Percentiles rank a stretch among this genome's conserved stretches.
These are phyloP conservation scores for Rubia tinctorum DNA, from an alignment of 305 asterid species.

Conservation along the genomic window DNA sequence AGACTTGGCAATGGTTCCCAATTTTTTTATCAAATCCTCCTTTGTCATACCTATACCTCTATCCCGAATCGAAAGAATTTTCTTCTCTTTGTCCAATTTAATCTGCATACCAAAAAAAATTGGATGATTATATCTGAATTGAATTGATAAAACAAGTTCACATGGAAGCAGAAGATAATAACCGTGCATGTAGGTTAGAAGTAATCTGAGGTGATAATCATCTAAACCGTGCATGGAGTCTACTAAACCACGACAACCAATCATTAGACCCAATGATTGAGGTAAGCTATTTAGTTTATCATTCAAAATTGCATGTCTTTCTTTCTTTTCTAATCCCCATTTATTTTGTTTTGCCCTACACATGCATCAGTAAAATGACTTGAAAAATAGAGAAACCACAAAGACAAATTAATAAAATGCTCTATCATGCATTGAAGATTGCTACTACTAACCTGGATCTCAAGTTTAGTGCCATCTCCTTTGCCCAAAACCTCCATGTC, in stretches of 20 bases:
- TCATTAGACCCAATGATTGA: neutral
- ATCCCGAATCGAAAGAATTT: constrained; percentile 78
- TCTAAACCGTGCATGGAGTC: neutral
- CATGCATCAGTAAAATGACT: too few species aligned
- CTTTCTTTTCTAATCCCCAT: too few species aligned
- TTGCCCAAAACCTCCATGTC: constrained; percentile 91
- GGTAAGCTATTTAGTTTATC: neutral
- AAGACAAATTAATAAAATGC: neutral
- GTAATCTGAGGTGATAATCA: neutral
- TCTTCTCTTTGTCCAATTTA: constrained; percentile 86
- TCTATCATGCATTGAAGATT: neutral
- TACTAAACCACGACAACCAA: neutral
- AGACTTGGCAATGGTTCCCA: constrained; percentile 61
- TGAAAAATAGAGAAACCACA: neutral
- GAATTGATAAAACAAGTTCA: neutral
- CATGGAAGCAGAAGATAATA: neutral
- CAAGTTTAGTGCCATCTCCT: constrained; percentile 84
- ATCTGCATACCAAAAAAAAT: constrained; percentile 42
- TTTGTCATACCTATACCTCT: constrained; percentile 97
- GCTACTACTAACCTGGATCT: constrained; percentile 66
- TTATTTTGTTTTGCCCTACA: too few species aligned
- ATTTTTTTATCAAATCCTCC: constrained; percentile 69
- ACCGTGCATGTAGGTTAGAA: neutral
- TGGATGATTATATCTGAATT: neutral
- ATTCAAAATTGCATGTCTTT: too few species aligned